Base-by-base conservation (phyloP, 352 stramenopile genomes). In the Aphanomyces astaci region DNA sequence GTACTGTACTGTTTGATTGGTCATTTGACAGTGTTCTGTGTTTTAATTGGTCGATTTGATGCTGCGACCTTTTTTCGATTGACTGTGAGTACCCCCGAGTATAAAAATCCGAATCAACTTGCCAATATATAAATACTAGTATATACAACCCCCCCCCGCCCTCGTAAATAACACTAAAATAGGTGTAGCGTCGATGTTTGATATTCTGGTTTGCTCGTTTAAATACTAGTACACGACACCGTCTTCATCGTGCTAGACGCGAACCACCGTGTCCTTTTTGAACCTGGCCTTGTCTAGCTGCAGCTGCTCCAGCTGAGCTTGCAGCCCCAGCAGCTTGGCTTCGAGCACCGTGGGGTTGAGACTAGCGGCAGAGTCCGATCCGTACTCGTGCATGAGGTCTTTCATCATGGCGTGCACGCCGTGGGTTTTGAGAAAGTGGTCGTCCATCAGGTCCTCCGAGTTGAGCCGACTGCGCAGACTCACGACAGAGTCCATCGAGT, bases 341-440 rank as follows among this genome's bases (percentile, higher is more conserved):
- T 68, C 62, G 43, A 68, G 62, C 19, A 52, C 62, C 10, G 13
- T 11, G 0, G 62, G 39, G 27, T 68, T 52, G 13, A 68, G 25
- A 17, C 39, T 40, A 13, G 39, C 15, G n/a, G 46, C 39, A 3
- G 17, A 22, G 43, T 68, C 62, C 24, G 43, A 19, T 1, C 62
- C 62, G 32, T 68, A 68, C 19, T 68, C 62, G 28, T 57, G 22
- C 62, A 68, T 68, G 48, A 68, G 51, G n/a, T 68, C 62, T 13
- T 52, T 68, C 62, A 68, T 68, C 3, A 68, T 31, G 13, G 49
- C 40, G 33, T 52, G 62, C 19, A 68, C 49, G 30, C 62, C 62
- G 10, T 59, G 27, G n/a, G 39, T 51, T 33, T 68, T 68, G 62
- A 62, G 49, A 24, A 65, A 25, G 22, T 51, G 32, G 11, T 68